Conservation (phyloP, 73 alveolate genomes). For the Tetrahymena malaccensis region DNA sequence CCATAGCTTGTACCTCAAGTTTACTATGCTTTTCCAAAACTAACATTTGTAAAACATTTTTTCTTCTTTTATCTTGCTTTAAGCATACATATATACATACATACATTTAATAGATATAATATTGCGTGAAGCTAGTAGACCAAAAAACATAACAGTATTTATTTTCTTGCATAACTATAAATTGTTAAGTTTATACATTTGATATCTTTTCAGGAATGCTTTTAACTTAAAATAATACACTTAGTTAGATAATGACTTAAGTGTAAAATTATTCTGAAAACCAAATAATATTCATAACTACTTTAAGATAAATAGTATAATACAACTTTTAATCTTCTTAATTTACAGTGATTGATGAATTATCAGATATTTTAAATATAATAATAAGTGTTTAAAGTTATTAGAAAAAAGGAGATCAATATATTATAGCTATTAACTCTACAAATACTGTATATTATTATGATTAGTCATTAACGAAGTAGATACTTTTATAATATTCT, state of each 20-base stretch:
- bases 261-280: background rate
- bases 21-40: background rate
- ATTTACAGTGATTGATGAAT: background rate
- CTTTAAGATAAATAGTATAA: no score
- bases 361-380: background rate
- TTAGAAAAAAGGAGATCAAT: background rate
- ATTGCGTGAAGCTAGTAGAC: background rate
- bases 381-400: no score
- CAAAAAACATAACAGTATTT: background rate
- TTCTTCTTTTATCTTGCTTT: no score
- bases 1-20: background rate
- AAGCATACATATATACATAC: no score
- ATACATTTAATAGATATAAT: background rate
- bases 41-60: background rate
- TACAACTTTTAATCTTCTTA: no score
- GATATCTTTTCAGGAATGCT: background rate
- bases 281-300: background rate
- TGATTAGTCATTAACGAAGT: background rate
- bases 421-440: background rate
- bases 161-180: background rate
- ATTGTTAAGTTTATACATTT: background rate
- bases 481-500: background rate
- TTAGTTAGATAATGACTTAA: no score
- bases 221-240: background rate
- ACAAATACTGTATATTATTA: background rate